Conservation (phyloP, 2,329 filamentous ascomycete genomes). For the Ascochyta viciae-villosae region DNA sequence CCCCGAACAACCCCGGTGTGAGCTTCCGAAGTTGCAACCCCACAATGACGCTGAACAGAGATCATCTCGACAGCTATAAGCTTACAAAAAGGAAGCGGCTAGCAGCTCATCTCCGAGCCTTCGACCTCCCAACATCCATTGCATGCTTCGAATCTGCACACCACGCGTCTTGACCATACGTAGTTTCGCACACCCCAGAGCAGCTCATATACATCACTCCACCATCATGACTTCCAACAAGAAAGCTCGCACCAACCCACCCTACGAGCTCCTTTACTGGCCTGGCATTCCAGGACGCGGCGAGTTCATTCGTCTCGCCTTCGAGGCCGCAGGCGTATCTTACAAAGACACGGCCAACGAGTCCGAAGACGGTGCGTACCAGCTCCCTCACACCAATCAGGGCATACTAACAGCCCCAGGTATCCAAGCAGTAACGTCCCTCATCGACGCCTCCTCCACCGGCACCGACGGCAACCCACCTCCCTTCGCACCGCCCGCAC, state of each 20-base stretch:
- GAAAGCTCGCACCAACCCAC: slow-evolving; percentile 44
- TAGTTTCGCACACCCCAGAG: background rate
- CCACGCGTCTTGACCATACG: background rate
- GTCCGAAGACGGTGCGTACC: slow-evolving; percentile 52
- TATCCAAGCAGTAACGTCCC: slow-evolving; percentile 58
- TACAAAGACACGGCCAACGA: slow-evolving; percentile 69
- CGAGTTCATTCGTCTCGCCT: slow-evolving; percentile 74
- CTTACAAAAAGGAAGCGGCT: background rate
- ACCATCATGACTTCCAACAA: slow-evolving; percentile 34
- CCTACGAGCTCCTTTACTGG: slow-evolving; percentile 76
- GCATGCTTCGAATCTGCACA: background rate
- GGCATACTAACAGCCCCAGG: slow-evolving; percentile 30
- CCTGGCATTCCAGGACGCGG: slow-evolving; percentile 74
- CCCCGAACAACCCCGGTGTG: slow-evolving; percentile 1
- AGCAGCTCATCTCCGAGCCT: too few species aligned
- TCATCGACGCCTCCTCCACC: slow-evolving; percentile 53
- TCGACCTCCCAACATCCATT: background rate
- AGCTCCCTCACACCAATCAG: background rate
- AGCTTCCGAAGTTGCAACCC: slow-evolving; percentile 15
- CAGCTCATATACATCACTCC: background rate
- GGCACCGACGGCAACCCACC: slow-evolving; percentile 67
- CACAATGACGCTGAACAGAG: slow-evolving; percentile 25
- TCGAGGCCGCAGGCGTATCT: slow-evolving; percentile 70
- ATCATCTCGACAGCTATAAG: slow-evolving; percentile 2
- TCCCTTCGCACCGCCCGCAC: slow-evolving; percentile 69